Percentiles rank a stretch among this genome's conserved stretches.
Evolutionary conservation across 176 grass and related monocot genomes (phyloP).

Genomic region (Echinochloa phyllopogon): DNA sequence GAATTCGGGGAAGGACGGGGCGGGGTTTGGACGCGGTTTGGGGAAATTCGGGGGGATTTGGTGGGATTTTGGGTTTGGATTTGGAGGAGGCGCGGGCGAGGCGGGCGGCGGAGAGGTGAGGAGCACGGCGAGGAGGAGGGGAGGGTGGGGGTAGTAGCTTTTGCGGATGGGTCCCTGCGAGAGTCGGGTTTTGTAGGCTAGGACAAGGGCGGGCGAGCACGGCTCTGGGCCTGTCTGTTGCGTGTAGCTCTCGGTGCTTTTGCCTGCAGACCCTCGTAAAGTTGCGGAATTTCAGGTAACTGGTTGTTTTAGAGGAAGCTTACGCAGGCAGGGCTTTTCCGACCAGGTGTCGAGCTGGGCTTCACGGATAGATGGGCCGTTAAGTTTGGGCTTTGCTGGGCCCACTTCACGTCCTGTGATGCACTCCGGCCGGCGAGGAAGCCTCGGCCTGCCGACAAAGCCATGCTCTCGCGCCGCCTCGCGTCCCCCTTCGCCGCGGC

Average conservation of each 20-base stretch:
- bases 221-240: not conserved
- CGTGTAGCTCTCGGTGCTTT: not conserved
- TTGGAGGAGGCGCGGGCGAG: not conserved
- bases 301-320: not conserved
- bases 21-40: not conserved
- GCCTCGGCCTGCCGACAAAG: not conserved
- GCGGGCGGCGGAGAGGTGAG: not conserved
- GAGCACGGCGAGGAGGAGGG: conserved; percentile 30
- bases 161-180: not conserved
- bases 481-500: not conserved
- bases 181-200: not conserved
- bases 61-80: conserved; percentile 31
- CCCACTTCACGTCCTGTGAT: not conserved
- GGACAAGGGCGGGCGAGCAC: not conserved
- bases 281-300: not conserved
- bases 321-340: not conserved
- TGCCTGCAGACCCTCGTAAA: not conserved
- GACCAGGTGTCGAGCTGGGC: not conserved
- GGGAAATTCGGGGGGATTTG: conserved; percentile 28
- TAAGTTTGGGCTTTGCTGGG: not conserved
- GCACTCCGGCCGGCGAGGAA: not conserved
- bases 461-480: conserved; percentile 55
- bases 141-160: not conserved
- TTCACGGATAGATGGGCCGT: not conserved
- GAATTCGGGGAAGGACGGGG: not conserved